Evolutionary conservation across 192 early-diverging fungal species (phyloP).

Genomic region (Umbelopsis sp.): DNA sequence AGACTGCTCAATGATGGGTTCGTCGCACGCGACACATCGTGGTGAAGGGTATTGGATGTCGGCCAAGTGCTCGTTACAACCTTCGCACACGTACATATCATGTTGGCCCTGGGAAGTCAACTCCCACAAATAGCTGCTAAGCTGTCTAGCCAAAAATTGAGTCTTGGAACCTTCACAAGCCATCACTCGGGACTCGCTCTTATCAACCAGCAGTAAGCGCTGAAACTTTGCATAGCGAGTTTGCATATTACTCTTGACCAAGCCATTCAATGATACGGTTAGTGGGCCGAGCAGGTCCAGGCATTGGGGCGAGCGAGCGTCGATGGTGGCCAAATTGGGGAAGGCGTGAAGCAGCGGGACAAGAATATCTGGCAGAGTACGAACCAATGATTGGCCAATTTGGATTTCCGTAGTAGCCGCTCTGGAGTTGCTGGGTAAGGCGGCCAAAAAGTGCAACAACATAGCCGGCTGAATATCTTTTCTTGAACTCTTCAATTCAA

Average conservation of each 20-base stretch:
- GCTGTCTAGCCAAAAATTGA: background rate
- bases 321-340: constrained; percentile 10
- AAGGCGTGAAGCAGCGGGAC: constrained; percentile 6
- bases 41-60: constrained; percentile 12
- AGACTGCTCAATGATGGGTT: background rate
- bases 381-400: background rate
- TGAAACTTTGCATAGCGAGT: constrained; percentile 12
- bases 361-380: background rate
- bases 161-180: background rate
- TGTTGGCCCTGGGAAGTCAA: constrained; percentile 12
- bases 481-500: background rate
- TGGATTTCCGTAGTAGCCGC: constrained; percentile 5
- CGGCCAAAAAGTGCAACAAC: background rate
- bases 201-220: background rate
- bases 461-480: background rate
- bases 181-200: background rate
- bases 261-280: too few relatives aligned
- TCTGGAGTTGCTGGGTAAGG: constrained; percentile 1
- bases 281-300: background rate
- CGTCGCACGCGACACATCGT: background rate
- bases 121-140: constrained; percentile 14
- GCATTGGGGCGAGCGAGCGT: background rate
- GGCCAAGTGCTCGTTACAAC: background rate
- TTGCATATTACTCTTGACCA: background rate
- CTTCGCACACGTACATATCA: constrained; percentile 2